phyloP scores from a whole-genome alignment of 768 basidiomycete genomes.

The Arthromyces matolae region DNA sequence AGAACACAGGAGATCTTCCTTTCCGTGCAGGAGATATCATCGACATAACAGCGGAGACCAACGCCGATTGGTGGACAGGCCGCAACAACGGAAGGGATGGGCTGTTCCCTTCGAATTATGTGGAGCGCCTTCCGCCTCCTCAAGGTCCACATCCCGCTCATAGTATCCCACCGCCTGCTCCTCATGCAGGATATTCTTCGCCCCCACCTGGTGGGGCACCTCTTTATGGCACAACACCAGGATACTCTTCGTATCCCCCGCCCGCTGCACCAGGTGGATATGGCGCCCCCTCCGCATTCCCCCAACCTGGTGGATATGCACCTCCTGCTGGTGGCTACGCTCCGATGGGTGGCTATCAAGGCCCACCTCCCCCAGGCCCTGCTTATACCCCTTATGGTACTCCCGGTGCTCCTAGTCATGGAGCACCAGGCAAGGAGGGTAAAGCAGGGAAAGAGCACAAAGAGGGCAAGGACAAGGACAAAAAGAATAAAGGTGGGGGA shows the following conservation, averaged over 20 bases:
- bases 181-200: slow-evolving; percentile 2
- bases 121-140: slow-evolving; percentile 45
- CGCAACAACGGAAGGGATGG: slow-evolving; percentile 55
- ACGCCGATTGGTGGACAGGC: slow-evolving; percentile 89
- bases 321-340: neutral
- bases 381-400: slow-evolving; percentile 11
- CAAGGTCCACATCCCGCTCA: slow-evolving; percentile 7
- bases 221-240: neutral
- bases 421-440: neutral
- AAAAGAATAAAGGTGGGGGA: slow-evolving; percentile 52
- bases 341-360: slow-evolving; percentile 4
- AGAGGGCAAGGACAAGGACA: slow-evolving; percentile 19
- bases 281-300: no score
- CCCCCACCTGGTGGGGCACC: slow-evolving; percentile 3
- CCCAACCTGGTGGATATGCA: neutral
- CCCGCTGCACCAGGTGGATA: neutral
- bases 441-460: neutral
- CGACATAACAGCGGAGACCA: slow-evolving; percentile 69
- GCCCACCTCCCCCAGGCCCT: slow-evolving; percentile 10
- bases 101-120: slow-evolving; percentile 73
- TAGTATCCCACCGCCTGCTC: slow-evolving; percentile 8
- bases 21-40: slow-evolving; percentile 73
- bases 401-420: slow-evolving; percentile 3
- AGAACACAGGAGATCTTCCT: slow-evolving; percentile 73
- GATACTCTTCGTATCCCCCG: slow-evolving; percentile 7